Evolutionary conservation across 352 stramenopile genomes (phyloP), one percentile per base, ranked within the genome.

Genomic region (Blastocystis sp.): DNA sequence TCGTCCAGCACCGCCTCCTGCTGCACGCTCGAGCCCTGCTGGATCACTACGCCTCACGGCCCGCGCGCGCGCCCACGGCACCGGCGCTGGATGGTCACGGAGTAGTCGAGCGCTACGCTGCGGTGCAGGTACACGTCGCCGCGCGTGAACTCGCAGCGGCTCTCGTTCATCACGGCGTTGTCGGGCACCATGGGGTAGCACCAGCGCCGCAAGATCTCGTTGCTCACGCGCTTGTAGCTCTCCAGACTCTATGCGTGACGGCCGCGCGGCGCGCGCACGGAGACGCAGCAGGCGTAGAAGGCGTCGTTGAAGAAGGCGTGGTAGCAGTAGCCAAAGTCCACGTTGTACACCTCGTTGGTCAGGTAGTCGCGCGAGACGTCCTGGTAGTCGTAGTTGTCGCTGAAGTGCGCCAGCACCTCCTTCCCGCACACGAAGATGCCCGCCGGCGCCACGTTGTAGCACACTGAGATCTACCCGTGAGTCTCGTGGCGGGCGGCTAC

Each of bases 371-470:
- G 34, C 21, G 48, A 67, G 21, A 84, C 38, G 23, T 84, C 74
- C 45, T 84, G 65, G 56, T 84, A 84, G 34, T 84, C 74, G 43
- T 84, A 84, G 60, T 84, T 84, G 74, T 84, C 74, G 38, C 74
- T 84, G 74, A 84, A 84, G 21, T 84, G 74, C 53, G 66, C 60
- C 11, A 84, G 14, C 23, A 84, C 74, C 53, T 84, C 74, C 5
- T 45, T 53, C n/a, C 60, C 66, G 52, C 74, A 84, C 11, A 84
- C 41, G 61, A 69, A 59, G 34, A 84, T 84, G 19, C 74, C 74
- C 11, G 74, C 52, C 21, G 74, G 74, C 2, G 60, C 74, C n/a
- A 70, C 48, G 23, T 84, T 59, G 45, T 67, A 84, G 23, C 74
- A 59, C 34, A 84, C 56, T 2, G 74, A 84, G 17, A 59, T 62